Conservation (phyloP, 305 asterid genomes). For the Stenogyne calaminthoides region DNA sequence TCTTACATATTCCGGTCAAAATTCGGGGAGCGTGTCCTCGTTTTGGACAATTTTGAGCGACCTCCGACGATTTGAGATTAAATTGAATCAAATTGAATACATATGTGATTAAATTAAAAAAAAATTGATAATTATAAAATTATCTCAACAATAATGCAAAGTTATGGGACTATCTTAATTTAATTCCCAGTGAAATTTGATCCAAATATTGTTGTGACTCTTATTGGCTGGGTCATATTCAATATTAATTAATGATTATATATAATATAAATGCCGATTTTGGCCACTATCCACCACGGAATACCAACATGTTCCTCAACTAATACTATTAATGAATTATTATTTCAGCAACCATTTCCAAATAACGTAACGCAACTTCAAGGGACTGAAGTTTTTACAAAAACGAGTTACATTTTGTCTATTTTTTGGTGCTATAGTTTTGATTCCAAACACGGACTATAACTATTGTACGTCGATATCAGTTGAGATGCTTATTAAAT, state of each 20-base stretch:
- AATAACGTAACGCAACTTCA: not conserved
- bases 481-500: too few relatives aligned
- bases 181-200: too few relatives aligned
- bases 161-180: too few relatives aligned
- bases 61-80: too few relatives aligned
- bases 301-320: slow-evolving; percentile 13
- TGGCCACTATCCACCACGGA: not conserved
- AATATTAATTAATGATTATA: not conserved
- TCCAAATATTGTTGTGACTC: not conserved
- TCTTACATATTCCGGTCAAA: too few relatives aligned
- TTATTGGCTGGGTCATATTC: not conserved
- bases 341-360: not conserved
- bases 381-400: not conserved
- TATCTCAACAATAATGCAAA: too few relatives aligned
- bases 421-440: not conserved
- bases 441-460: not conserved
- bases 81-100: too few relatives aligned
- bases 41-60: too few relatives aligned
- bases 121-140: too few relatives aligned
- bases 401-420: not conserved
- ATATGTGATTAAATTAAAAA: too few relatives aligned
- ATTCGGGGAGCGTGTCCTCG: too few relatives aligned
- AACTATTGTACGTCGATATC: too few relatives aligned
- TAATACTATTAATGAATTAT: slow-evolving; percentile 2
- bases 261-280: not conserved